These are phyloP conservation scores for Cyclaneusma minus DNA, from an alignment of 2,329 filamentous ascomycete species.

Conservation along the genomic window DNA sequence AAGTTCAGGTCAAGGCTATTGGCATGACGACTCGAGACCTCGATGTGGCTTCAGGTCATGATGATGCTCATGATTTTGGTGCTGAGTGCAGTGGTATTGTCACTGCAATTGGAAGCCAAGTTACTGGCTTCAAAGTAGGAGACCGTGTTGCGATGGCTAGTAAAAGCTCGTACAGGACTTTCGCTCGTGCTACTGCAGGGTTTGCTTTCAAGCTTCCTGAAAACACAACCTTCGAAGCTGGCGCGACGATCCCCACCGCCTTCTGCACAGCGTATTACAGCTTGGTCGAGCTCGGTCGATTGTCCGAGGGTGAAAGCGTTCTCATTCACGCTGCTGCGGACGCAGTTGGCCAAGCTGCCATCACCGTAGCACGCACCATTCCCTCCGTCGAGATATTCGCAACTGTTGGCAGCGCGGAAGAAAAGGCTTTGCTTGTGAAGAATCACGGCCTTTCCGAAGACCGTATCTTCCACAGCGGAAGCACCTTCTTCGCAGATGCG, in stretches of 20 bases:
- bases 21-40: slow-evolving; percentile 18
- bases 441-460: slow-evolving; percentile 7
- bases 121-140: slow-evolving; percentile 13
- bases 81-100: slow-evolving; percentile 21
- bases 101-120: slow-evolving; percentile 15
- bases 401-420: slow-evolving; percentile 11
- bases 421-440: slow-evolving; percentile 11
- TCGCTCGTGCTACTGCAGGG: not conserved
- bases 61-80: slow-evolving; percentile 16
- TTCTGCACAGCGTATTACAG: slow-evolving; percentile 14
- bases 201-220: slow-evolving; percentile 8
- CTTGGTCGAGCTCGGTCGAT: slow-evolving; percentile 11
- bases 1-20: slow-evolving; percentile 17
- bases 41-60: slow-evolving; percentile 17
- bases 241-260: slow-evolving; percentile 12
- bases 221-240: slow-evolving; percentile 10
- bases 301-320: slow-evolving; percentile 14
- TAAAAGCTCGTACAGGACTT: slow-evolving; percentile 10
- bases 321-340: slow-evolving; percentile 21
- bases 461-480: slow-evolving; percentile 14
- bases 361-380: slow-evolving; percentile 14
- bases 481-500: slow-evolving; percentile 7
- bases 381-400: slow-evolving; percentile 13
- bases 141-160: slow-evolving; percentile 19
- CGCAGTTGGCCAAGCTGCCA: slow-evolving; percentile 19